Base-by-base conservation (phyloP, 805 yeast species). In the Lachancea fermentati region DNA sequence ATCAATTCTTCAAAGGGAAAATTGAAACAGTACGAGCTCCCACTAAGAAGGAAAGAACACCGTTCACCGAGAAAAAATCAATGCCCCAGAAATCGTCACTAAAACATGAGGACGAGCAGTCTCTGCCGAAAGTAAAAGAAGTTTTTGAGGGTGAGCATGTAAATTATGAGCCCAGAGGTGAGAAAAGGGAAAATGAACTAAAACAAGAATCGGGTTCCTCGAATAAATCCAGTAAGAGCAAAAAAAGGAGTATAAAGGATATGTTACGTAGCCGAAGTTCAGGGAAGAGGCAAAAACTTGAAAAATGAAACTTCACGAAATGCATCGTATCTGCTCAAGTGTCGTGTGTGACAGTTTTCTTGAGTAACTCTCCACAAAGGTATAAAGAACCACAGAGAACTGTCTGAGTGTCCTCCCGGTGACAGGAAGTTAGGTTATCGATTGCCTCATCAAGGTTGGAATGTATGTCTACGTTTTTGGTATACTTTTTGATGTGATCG, bases 361-460 rank as follows among this genome's bases (percentile, higher is more conserved):
- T 25, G 9, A 44, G 37, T 11, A 79, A 58, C 43, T 81, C 80
- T 1, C 81, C 80, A 11, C 77, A 78, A 4, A 84, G 62, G 52
- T 84, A 84, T 36, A 84, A 60, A 44, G 88, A 80, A 0, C 93
- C 93, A 51, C 85, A 81, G 2, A 83, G 66, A 1, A 84, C 75
- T 2, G 76, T 55, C 2, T 60, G 50, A 7, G 37, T 32, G 5
- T 39, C 26, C 7, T 24, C 14, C 4, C 18, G 37, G 37, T 7
- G 22, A 19, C 14, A 9, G 5, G 13, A 19, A 4, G 19, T 9
- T 4, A 30, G 12, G 3, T 26, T 13, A 9, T 31, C 22, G 11
- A 36, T 34, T 17, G 39, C 32, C 7, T 30, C 41, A 14, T 42
- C 34, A 8, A 69, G 28, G 8, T 58, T 47, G 0, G 54, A 42